These are phyloP conservation scores for Hygrophila difformis DNA, from an alignment of 257 asterid genomes.

Conservation along the genomic window DNA sequence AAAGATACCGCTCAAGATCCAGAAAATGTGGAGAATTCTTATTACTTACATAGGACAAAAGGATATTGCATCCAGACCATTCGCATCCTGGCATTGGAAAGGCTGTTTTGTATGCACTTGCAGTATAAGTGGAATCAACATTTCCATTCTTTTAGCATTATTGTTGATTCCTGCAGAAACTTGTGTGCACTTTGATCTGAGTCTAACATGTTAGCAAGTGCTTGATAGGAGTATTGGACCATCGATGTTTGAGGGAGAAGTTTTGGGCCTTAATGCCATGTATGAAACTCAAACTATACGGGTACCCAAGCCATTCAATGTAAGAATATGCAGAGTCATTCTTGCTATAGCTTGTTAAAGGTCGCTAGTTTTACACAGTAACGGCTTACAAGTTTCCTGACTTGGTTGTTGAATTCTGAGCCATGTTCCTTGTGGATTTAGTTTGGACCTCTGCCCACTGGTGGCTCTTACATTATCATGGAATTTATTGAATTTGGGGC, in stretches of 20 bases:
- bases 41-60: too few relatives aligned
- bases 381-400: slow-evolving; percentile 3
- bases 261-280: slow-evolving; percentile 84
- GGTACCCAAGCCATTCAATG: slow-evolving; percentile 85
- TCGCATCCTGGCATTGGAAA: background rate
- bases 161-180: background rate
- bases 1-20: too few relatives aligned
- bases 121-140: background rate
- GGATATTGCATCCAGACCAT: background rate
- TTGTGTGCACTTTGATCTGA: slow-evolving; percentile 3
- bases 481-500: slow-evolving; percentile 82
- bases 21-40: too few relatives aligned
- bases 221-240: slow-evolving; percentile 66
- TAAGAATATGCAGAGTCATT: slow-evolving; percentile 15
- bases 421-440: slow-evolving; percentile 19
- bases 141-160: too few relatives aligned
- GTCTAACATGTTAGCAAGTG: slow-evolving; percentile 3
- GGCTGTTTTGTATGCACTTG: background rate
- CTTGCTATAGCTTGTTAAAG: slow-evolving; percentile 1
- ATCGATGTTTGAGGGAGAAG: slow-evolving; percentile 96
- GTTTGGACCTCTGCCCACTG: slow-evolving; percentile 80
- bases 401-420: background rate
- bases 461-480: slow-evolving; percentile 91
- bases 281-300: slow-evolving; percentile 70
- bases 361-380: background rate